Conservation (phyloP, 2,329 filamentous ascomycete genomes). For the Fusarium sp. region DNA sequence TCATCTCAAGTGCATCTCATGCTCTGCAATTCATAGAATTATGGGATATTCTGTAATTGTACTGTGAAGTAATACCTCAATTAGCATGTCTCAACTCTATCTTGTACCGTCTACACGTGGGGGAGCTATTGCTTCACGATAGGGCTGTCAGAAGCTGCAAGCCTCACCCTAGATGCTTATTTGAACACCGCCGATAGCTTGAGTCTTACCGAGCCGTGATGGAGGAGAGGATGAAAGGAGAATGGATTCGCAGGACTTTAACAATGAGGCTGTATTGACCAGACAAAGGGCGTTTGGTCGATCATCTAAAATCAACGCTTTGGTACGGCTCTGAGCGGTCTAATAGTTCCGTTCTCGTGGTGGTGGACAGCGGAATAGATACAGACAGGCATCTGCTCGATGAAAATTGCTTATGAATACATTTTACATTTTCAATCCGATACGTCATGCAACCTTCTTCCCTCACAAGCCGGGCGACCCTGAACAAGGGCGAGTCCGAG, state of each 20-base stretch:
- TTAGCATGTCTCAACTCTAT: neutral
- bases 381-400: conserved; percentile 4
- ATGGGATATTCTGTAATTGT: neutral
- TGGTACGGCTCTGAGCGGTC: conserved; percentile 48
- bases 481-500: conserved; percentile 14
- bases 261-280: conserved; percentile 31
- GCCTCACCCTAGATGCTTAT: conserved; percentile 10
- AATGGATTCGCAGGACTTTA: conserved; percentile 33
- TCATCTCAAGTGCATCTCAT: neutral
- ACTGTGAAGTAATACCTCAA: neutral
- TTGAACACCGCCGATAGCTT: neutral
- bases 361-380: conserved; percentile 19
- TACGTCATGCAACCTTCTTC: conserved; percentile 39
- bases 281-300: conserved; percentile 18
- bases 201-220: neutral
- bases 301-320: conserved; percentile 23
- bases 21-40: too few relatives aligned
- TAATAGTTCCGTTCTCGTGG: conserved; percentile 33
- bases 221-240: neutral
- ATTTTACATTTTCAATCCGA: conserved; percentile 2
- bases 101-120: conserved; percentile 11
- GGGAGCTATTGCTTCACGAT: conserved; percentile 12
- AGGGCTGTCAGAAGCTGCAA: conserved; percentile 19
- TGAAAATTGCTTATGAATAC: conserved; percentile 8
- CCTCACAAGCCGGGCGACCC: conserved; percentile 33